phyloP scores from a whole-genome alignment of 345 rosid species.

The Hibiscus mutabilis region DNA sequence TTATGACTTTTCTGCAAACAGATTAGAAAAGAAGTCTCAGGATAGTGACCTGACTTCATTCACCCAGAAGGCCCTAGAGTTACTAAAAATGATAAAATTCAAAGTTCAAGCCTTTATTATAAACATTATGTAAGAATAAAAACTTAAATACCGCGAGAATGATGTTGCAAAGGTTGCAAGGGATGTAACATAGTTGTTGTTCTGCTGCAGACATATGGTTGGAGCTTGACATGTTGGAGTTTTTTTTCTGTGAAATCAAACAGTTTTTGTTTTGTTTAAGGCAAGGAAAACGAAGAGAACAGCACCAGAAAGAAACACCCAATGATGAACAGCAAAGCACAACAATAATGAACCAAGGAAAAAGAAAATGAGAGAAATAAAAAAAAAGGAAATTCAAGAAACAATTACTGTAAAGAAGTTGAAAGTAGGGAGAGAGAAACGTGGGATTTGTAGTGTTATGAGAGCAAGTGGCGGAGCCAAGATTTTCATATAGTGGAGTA shows the following conservation, averaged over 20 bases:
- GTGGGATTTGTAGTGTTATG: constrained; percentile 9
- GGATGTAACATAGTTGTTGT: constrained; percentile 43
- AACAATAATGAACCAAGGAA: neutral
- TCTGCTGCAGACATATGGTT: constrained; percentile 18
- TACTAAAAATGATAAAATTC: neutral
- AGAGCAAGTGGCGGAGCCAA: neutral
- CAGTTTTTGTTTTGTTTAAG: neutral
- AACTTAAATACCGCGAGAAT: constrained; percentile 35
- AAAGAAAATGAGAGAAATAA: neutral
- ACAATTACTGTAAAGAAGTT: constrained; percentile 2
- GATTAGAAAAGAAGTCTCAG: constrained; percentile 6
- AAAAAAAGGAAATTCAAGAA: neutral
- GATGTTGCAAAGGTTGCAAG: constrained; percentile 47
- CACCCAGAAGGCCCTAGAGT: neutral
- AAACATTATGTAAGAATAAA: neutral
- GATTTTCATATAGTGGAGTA: too few relatives aligned
- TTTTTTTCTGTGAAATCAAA: neutral
- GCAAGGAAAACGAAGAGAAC: neutral
- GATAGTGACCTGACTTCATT: constrained; percentile 12
- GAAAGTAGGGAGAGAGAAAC: neutral
- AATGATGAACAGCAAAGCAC: neutral
- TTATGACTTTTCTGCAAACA: constrained; percentile 14
- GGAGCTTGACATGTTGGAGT: constrained; percentile 13
- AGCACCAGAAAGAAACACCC: neutral
- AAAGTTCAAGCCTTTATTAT: neutral